Base-by-base conservation (phyloP, 306 rosid species). In the Fragaria nilgerrensis region DNA sequence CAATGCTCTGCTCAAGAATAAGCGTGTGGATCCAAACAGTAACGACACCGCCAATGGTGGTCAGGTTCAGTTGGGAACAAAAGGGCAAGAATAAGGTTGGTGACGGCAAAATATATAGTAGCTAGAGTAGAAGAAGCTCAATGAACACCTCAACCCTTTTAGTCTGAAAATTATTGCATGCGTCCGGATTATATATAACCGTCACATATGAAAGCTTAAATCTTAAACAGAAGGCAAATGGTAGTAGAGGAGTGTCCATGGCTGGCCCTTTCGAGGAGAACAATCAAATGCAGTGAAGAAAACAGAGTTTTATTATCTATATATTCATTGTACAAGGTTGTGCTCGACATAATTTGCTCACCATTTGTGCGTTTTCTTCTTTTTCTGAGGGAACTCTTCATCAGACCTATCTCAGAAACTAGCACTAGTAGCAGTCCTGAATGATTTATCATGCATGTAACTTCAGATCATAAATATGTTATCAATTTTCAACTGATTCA, bases 61-160 rank as follows among this genome's bases (percentile, higher is more conserved):
- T 47, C 76, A 71, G 6, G 50, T 85, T 32, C 79, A 79, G 22
- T 27, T 82, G 59, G 75, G 77, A 27, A 56, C 75, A 8, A 75
- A n/a, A 20, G 67, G 69, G 19, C 70, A 22, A 53, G 75, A 50
- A 22, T 63, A 19, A 55, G 19, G 2, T 59, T 0, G 59, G 22
- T 55, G 48, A 49, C 5, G 19, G 36, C 16, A 20, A 25, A 22
- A 52, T 11, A 23, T 37, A 17, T n/a, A 34, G 49, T 34, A 20
- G 34, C 34, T 29, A 29, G 37, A 32, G 44, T 13, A 47, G 36
- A 15, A 59, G 32, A 29, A 32, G 39, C 19, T 62, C 3, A 14
- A 8, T 22, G 4, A 0, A 3, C 17, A 9, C 12, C 45, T 41
- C 3, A 29, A 8, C 39, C 8, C 11, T 41, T 7, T 47, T 14